Percentiles rank a stretch among this genome's conserved stretches.
These are phyloP conservation scores for Simmondsia chinensis DNA, from an alignment of 148 eudicot genomes.

Conservation along the genomic window DNA sequence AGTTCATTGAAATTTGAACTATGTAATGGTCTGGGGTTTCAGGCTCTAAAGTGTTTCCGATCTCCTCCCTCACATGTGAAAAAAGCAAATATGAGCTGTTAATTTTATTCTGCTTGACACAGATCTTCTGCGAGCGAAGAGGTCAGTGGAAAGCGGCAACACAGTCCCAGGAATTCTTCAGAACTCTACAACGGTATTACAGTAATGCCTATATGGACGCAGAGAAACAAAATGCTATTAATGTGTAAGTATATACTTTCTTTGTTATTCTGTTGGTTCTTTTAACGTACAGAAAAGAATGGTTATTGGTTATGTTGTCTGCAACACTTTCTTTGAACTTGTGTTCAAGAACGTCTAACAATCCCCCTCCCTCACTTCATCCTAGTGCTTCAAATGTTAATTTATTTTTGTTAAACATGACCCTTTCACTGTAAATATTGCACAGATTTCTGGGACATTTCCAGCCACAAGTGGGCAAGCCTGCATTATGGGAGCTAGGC, in stretches of 20 bases:
- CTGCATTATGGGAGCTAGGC: conserved; percentile 62
- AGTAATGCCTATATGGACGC: conserved; percentile 93
- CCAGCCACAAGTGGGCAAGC: conserved; percentile 60
- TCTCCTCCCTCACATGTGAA: not conserved
- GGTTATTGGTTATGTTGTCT: not conserved
- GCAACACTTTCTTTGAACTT: not conserved
- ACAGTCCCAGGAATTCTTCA: conserved; percentile 85
- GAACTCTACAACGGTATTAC: conserved; percentile 79
- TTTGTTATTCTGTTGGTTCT: too few relatives aligned
- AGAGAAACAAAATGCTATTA: conserved; percentile 85
- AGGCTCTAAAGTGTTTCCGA: too few relatives aligned
- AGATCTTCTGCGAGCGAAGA: conserved; percentile 84
- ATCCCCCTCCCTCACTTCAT: not conserved
- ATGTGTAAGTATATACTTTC: conserved; percentile 46
- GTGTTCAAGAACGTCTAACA: not conserved
- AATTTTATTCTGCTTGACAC: conserved; percentile 11
- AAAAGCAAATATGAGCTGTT: not conserved
- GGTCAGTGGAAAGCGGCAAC: conserved; percentile 96
- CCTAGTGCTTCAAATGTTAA: too few relatives aligned
- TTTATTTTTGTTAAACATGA: too few relatives aligned
- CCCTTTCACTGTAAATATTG: too few relatives aligned
- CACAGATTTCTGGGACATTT: conserved; percentile 83
- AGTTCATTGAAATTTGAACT: too few relatives aligned
- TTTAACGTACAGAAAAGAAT: too few relatives aligned
- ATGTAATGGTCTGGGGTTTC: too few relatives aligned